phyloP scores from a whole-genome alignment of 495 filamentous ascomycete genomes.

The Penicillium nucicola region DNA sequence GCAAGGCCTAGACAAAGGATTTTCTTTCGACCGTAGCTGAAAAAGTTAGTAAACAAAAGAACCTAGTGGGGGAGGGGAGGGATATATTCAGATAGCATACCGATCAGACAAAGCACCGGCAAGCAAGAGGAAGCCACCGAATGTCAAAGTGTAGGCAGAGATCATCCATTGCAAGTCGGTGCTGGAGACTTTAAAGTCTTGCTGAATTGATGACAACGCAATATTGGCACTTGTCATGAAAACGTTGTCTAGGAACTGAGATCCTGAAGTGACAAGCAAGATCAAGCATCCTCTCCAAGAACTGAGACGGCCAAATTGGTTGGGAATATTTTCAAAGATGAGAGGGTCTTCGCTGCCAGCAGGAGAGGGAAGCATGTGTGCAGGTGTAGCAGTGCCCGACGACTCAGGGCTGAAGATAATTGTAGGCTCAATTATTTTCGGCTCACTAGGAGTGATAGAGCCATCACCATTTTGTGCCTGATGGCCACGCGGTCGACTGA shows the following conservation, averaged over 20 bases:
- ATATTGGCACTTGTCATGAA: constrained; percentile 41
- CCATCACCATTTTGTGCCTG: constrained; percentile 6
- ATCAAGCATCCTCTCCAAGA: constrained; percentile 35
- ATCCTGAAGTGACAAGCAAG: constrained; percentile 35
- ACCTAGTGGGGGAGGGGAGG: too few species aligned
- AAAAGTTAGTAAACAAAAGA: background rate
- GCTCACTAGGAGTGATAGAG: background rate
- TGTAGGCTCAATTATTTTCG: constrained; percentile 19
- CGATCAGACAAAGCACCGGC: constrained; percentile 35
- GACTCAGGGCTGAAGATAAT: constrained; percentile 19
- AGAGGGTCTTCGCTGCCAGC: constrained; percentile 16
- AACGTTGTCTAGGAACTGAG: constrained; percentile 38
- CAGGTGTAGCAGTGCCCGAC: constrained; percentile 1
- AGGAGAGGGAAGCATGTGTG: constrained; percentile 12
- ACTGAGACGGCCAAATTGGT: constrained; percentile 25
- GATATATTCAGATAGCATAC: constrained; percentile 19
- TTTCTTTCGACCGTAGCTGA: constrained; percentile 33
- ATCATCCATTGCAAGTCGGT: constrained; percentile 41
- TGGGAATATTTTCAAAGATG: constrained; percentile 21
- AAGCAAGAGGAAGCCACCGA: constrained; percentile 34
- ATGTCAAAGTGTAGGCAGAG: constrained; percentile 35
- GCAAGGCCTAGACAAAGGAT: constrained; percentile 31
- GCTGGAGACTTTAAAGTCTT: constrained; percentile 31
- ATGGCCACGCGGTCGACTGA: constrained; percentile 12
- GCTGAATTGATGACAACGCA: constrained; percentile 33